A percentile compares a stretch with the other conserved stretches of the same genome.
phyloP scores from a whole-genome alignment of 441 rosid species.

The Adansonia rubrostipa region DNA sequence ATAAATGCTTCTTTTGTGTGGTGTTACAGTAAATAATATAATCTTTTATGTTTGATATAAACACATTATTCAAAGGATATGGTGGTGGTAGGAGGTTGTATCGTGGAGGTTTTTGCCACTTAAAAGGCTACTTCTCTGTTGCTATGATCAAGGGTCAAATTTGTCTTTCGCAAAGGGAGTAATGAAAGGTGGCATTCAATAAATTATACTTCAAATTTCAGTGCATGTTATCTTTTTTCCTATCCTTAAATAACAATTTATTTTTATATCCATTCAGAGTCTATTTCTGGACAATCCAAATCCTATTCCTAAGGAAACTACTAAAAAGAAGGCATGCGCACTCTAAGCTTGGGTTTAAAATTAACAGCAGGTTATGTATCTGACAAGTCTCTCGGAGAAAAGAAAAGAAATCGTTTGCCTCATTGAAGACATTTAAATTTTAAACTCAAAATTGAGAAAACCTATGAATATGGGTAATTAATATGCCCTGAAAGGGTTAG shows the following conservation, averaged over 20 bases:
- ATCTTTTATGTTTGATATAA: background rate
- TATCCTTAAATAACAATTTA: too few species aligned
- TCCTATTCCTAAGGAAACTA: background rate
- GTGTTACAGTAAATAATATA: slow-evolving; percentile 43
- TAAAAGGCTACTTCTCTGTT: background rate
- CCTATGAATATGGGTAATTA: background rate
- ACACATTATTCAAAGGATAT: slow-evolving; percentile 3
- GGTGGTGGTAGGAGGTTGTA: background rate
- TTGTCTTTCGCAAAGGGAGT: too few species aligned
- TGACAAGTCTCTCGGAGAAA: background rate
- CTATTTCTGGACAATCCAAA: background rate
- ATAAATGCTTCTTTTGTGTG: slow-evolving; percentile 31
- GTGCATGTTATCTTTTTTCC: too few species aligned
- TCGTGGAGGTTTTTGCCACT: background rate
- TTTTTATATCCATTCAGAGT: background rate
- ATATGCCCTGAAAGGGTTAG: background rate
- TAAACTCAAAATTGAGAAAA: background rate
- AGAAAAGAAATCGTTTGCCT: background rate
- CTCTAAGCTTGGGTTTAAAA: background rate
- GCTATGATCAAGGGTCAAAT: background rate
- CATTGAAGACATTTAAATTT: background rate
- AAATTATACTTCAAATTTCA: too few species aligned
- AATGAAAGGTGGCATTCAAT: too few species aligned
- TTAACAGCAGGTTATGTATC: background rate
- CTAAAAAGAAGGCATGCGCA: background rate